These are phyloP conservation scores for Nigrograna mackinnonii DNA, from an alignment of 2,329 filamentous ascomycete species.

Conservation along the genomic window DNA sequence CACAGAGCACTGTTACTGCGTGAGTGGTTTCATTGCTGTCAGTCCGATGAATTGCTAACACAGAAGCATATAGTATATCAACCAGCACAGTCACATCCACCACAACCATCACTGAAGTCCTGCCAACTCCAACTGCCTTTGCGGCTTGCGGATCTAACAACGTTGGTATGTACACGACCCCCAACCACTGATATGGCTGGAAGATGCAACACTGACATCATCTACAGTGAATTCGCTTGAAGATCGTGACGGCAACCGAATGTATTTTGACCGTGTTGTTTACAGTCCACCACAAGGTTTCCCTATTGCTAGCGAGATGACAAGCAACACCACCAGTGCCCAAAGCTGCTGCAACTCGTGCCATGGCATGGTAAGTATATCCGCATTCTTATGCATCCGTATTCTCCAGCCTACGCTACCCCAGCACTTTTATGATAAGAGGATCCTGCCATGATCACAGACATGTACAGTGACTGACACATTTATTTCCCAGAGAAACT, in stretches of 20 bases:
- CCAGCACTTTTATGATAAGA: too few relatives aligned
- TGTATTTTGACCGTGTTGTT: slow-evolving; percentile 25
- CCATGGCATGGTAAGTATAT: slow-evolving; percentile 24
- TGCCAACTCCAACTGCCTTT: slow-evolving; percentile 19
- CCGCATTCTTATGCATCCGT: neutral
- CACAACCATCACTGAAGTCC: slow-evolving; percentile 12
- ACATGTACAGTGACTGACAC: slow-evolving; percentile 1
- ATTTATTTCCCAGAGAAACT: slow-evolving; percentile 16
- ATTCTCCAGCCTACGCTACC: neutral
- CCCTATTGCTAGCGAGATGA: slow-evolving; percentile 22
- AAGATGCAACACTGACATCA: neutral
- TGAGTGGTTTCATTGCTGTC: too few relatives aligned
- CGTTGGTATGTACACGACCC: slow-evolving; percentile 18
- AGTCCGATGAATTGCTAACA: too few relatives aligned
- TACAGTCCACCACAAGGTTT: slow-evolving; percentile 21
- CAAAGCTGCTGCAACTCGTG: slow-evolving; percentile 28
- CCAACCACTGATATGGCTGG: neutral
- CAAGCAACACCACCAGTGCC: slow-evolving; percentile 13
- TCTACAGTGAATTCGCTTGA: slow-evolving; percentile 20
- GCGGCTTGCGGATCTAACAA: slow-evolving; percentile 26
- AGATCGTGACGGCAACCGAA: slow-evolving; percentile 13
- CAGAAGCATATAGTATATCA: slow-evolving; percentile 3
- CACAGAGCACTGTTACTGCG: slow-evolving; percentile 14
- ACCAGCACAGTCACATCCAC: slow-evolving; percentile 21
- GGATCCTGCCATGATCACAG: too few relatives aligned